Evolutionary conservation across 1,284 basidiomycete genomes (phyloP).

Genomic region (Fistulinella cinereoalba): DNA sequence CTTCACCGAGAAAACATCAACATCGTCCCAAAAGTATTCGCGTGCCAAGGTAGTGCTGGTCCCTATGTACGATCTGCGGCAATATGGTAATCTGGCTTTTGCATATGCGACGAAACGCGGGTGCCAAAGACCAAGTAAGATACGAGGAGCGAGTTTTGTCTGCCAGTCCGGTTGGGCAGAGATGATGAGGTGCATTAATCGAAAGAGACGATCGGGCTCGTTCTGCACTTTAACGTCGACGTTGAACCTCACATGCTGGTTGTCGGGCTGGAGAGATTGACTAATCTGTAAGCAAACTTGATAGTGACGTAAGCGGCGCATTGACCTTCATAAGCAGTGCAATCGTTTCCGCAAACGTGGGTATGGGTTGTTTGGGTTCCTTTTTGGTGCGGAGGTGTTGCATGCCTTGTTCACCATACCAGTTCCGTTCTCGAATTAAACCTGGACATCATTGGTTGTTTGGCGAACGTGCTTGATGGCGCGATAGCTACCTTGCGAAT

Average conservation of each 20-base stretch:
- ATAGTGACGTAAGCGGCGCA: constrained; percentile 11
- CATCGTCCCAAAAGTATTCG: constrained; percentile 89
- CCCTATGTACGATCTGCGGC: constrained; percentile 86
- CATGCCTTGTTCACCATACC: constrained; percentile 75
- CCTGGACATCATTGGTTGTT: constrained; percentile 41
- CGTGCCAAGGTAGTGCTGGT: constrained; percentile 65
- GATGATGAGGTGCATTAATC: constrained; percentile 78
- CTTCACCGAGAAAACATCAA: constrained; percentile 85
- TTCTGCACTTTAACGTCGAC: constrained; percentile 95
- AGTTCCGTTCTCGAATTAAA: constrained; percentile 64
- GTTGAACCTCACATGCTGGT: constrained; percentile 84
- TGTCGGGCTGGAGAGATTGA: constrained; percentile 60
- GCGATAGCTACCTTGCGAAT: constrained; percentile 53
- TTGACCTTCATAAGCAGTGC: constrained; percentile 75
- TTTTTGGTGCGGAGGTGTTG: constrained; percentile 81
- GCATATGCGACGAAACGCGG: constrained; percentile 85
- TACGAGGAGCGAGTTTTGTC: constrained; percentile 80
- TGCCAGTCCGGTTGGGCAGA: constrained; percentile 74
- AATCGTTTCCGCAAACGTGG: constrained; percentile 83
- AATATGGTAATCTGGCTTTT: constrained; percentile 73
- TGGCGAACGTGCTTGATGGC: constrained; percentile 18
- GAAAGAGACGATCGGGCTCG: constrained; percentile 84
- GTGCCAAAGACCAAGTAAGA: constrained; percentile 91
- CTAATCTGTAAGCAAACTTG: constrained; percentile 5
- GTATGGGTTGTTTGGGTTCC: constrained; percentile 82